These are phyloP conservation scores for Antarctomyces pellizariae DNA, from an alignment of 495 filamentous ascomycete genomes.

Conservation along the genomic window DNA sequence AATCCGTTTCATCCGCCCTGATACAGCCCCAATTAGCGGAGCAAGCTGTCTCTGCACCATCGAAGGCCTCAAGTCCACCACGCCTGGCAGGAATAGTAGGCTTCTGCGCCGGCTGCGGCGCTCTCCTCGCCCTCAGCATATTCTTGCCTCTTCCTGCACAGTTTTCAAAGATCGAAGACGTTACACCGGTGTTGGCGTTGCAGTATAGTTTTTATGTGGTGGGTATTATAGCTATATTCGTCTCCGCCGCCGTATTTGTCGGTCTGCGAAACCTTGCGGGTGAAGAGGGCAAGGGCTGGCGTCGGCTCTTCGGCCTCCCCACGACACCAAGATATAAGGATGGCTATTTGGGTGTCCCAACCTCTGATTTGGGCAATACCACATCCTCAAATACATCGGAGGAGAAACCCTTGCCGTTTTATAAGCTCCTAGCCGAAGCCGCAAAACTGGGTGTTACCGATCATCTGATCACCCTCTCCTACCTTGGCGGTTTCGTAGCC, in stretches of 20 bases:
- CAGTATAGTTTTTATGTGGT: slow-evolving; percentile 69
- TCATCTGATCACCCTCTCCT: slow-evolving; percentile 58
- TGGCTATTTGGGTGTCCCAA: slow-evolving; percentile 5
- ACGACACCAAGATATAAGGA: slow-evolving; percentile 1
- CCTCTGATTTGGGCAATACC: background rate
- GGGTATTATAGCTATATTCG: slow-evolving; percentile 39
- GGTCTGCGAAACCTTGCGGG: slow-evolving; percentile 58
- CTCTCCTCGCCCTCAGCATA: slow-evolving; percentile 51
- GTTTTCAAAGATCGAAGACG: slow-evolving; percentile 40
- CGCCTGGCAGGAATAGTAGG: slow-evolving; percentile 75
- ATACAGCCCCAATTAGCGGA: no score
- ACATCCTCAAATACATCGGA: background rate
- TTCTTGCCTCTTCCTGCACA: slow-evolving; percentile 74
- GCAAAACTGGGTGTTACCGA: slow-evolving; percentile 50
- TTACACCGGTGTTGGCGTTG: slow-evolving; percentile 43
- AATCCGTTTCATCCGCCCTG: no score
- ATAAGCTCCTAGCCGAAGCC: slow-evolving; percentile 33
- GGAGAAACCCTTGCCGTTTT: slow-evolving; percentile 17
- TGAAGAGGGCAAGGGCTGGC: slow-evolving; percentile 53
- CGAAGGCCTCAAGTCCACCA: slow-evolving; percentile 19
- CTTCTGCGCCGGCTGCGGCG: slow-evolving; percentile 77
- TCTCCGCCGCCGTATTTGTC: slow-evolving; percentile 53
- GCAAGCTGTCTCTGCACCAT: background rate
- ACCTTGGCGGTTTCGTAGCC: slow-evolving; percentile 85
- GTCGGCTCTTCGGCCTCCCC: slow-evolving; percentile 20